These are phyloP conservation scores for Phytophthora europaea DNA, from an alignment of 352 stramenopile species.

Conservation along the genomic window DNA sequence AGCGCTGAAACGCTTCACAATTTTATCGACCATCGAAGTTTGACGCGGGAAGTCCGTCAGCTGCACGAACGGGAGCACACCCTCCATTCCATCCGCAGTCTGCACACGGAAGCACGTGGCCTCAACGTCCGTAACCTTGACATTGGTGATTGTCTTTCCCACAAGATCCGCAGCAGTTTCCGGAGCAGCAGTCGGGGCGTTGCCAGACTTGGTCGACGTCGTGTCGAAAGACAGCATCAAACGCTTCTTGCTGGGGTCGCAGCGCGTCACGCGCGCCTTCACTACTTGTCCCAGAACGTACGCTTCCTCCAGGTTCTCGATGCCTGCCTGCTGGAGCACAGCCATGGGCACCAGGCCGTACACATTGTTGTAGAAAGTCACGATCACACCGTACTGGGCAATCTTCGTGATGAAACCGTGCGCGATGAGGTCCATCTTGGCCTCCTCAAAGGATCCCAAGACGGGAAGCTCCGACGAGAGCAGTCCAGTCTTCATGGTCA, in stretches of 20 bases:
- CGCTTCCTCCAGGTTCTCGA: constrained; percentile 85
- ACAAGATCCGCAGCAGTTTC: constrained; percentile 49
- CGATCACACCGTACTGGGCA: constrained; percentile 92
- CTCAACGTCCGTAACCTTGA: constrained; percentile 80
- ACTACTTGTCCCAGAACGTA: constrained; percentile 92
- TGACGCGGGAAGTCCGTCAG: constrained; percentile 88
- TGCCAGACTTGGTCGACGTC: constrained; percentile 32
- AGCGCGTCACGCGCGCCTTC: constrained; percentile 80
- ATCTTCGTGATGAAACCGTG: constrained; percentile 96
- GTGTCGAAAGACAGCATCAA: constrained; percentile 90
- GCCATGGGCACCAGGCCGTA: constrained; percentile 93
- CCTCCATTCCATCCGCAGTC: constrained; percentile 78
- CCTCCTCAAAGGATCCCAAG: constrained; percentile 80
- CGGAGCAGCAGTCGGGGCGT: constrained; percentile 22
- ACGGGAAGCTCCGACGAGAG: constrained; percentile 80
- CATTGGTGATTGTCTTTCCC: constrained; percentile 63
- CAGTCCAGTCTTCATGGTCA: constrained; percentile 93
- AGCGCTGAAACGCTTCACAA: constrained; percentile 61
- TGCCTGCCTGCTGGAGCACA: constrained; percentile 85
- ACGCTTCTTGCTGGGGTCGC: constrained; percentile 82
- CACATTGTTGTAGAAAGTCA: constrained; percentile 97
- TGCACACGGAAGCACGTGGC: constrained; percentile 76
- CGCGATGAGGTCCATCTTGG: constrained; percentile 75
- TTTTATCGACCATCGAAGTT: constrained; percentile 76
- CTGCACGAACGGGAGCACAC: constrained; percentile 83